Evolutionary conservation across 2,329 filamentous ascomycete species (phyloP).

Genomic region (Colletotrichum agaves): DNA sequence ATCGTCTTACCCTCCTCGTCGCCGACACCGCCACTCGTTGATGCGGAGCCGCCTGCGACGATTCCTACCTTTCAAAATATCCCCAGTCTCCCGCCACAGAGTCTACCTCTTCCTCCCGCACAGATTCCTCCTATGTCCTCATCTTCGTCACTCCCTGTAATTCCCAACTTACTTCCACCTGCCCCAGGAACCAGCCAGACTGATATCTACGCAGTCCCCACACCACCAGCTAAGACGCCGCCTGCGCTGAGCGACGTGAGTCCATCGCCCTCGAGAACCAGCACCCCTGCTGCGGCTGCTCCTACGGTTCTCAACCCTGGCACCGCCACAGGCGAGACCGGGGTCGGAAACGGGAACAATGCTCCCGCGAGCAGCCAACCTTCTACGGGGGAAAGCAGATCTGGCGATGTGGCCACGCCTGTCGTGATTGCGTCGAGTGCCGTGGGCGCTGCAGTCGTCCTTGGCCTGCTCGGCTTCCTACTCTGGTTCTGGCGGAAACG

Average conservation of each 20-base stretch:
- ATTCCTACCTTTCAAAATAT: constrained; percentile 35
- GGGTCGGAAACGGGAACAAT: constrained; percentile 5
- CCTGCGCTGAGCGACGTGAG: constrained; percentile 21
- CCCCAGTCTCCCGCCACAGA: constrained; percentile 23
- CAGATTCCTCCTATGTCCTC: constrained; percentile 8
- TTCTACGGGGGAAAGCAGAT: constrained; percentile 39
- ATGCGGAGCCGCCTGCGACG: constrained; percentile 29
- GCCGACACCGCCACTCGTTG: constrained; percentile 24
- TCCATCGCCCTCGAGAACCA: constrained; percentile 25
- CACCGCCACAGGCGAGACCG: constrained; percentile 29
- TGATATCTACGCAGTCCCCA: constrained; percentile 47
- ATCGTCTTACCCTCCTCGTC: constrained; percentile 16
- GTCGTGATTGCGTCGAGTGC: constrained; percentile 63
- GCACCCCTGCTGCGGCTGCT: not conserved
- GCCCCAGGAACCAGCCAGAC: constrained; percentile 48
- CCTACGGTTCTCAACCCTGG: constrained; percentile 28
- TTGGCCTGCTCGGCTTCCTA: constrained; percentile 58
- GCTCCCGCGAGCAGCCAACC: constrained; percentile 9
- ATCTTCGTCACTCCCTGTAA: constrained; percentile 18
- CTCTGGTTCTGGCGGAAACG: constrained; percentile 63
- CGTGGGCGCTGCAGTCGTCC: constrained; percentile 59
- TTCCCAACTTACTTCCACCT: constrained; percentile 34
- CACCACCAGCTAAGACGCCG: constrained; percentile 29
- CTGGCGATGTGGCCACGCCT: constrained; percentile 45
- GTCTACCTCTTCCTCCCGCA: constrained; percentile 11